phyloP scores from a whole-genome alignment of 2,329 filamentous ascomycete species.

The Xylariaceae sp. region DNA sequence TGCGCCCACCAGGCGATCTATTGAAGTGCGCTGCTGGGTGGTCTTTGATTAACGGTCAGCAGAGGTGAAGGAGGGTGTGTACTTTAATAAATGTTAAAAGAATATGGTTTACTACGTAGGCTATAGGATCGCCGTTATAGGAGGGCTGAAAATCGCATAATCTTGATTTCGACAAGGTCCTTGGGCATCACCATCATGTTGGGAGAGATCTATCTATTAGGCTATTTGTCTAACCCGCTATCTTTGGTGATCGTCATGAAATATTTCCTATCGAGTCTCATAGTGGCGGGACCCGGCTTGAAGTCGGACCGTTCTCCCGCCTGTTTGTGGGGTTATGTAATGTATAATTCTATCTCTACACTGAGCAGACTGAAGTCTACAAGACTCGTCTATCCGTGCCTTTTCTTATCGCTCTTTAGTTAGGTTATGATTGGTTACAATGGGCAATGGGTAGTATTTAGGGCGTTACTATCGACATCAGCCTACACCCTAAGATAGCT shows the following conservation, averaged over 20 bases:
- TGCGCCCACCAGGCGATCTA: slow-evolving; percentile 37
- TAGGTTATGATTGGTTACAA: slow-evolving; percentile 8
- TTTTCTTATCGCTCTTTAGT: slow-evolving; percentile 6
- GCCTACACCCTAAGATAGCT: background rate
- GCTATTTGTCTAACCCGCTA: slow-evolving; percentile 1
- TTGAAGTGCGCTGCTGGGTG: slow-evolving; percentile 40
- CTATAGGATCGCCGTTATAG: slow-evolving; percentile 1
- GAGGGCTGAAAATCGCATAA: slow-evolving; percentile 3
- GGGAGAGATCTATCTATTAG: slow-evolving; percentile 7
- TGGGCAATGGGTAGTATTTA: slow-evolving; percentile 5
- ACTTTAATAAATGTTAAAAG: slow-evolving; percentile 3
- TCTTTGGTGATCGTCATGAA: slow-evolving; percentile 11
- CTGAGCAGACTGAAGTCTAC: too few relatives aligned
- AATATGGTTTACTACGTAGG: background rate
- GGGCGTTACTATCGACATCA: background rate
- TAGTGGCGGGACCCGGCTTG: background rate
- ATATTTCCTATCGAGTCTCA: slow-evolving; percentile 3
- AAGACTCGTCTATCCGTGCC: too few relatives aligned
- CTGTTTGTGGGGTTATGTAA: background rate
- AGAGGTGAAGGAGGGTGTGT: background rate
- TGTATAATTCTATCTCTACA: too few relatives aligned
- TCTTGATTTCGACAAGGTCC: too few relatives aligned
- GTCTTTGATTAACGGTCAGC: slow-evolving; percentile 31
- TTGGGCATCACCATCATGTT: slow-evolving; percentile 1
- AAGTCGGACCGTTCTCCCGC: slow-evolving; percentile 17